A percentile compares a stretch with the other conserved stretches of the same genome.
phyloP scores from a whole-genome alignment of 2,329 filamentous ascomycete genomes.

The Pezicula radicicola region DNA sequence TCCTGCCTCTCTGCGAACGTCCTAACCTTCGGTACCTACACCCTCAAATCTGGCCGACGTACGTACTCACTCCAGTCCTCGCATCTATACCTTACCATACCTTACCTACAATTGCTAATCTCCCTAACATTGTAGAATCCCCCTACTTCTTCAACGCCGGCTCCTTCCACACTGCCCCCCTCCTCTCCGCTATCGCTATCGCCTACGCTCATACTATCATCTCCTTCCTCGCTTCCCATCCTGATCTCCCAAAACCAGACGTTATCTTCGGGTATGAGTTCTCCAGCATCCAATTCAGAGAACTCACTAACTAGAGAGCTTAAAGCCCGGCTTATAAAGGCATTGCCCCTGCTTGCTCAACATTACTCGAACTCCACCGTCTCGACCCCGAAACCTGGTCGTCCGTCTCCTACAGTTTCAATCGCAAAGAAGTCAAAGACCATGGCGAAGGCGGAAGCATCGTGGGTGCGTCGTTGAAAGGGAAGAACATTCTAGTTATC shows the following conservation, averaged over 20 bases:
- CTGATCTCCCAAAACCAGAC: slow-evolving; percentile 60
- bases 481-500: slow-evolving; percentile 60
- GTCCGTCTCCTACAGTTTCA: slow-evolving; percentile 79
- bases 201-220: slow-evolving; percentile 74
- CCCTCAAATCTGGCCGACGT: slow-evolving; percentile 82
- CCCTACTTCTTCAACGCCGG: slow-evolving; percentile 99
- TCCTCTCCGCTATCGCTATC: slow-evolving; percentile 73
- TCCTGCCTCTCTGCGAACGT: slow-evolving; percentile 66
- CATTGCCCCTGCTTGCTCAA: slow-evolving; percentile 81
- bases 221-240: slow-evolving; percentile 35
- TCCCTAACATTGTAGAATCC: slow-evolving; percentile 43
- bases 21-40: slow-evolving; percentile 80
- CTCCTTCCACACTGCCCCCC: slow-evolving; percentile 77
- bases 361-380: slow-evolving; percentile 71
- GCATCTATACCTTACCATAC: not conserved
- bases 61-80: not conserved
- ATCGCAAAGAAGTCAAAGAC: slow-evolving; percentile 94
- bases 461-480: slow-evolving; percentile 79
- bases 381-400: slow-evolving; percentile 65
- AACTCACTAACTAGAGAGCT: not conserved
- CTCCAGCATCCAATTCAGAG: not conserved
- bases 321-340: slow-evolving; percentile 86
- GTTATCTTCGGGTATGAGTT: slow-evolving; percentile 67
- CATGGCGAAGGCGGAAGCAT: slow-evolving; percentile 94
- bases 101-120: slow-evolving; percentile 1